phyloP scores from a whole-genome alignment of 495 filamentous ascomycete species.

The Lineolata rhizophorae region DNA sequence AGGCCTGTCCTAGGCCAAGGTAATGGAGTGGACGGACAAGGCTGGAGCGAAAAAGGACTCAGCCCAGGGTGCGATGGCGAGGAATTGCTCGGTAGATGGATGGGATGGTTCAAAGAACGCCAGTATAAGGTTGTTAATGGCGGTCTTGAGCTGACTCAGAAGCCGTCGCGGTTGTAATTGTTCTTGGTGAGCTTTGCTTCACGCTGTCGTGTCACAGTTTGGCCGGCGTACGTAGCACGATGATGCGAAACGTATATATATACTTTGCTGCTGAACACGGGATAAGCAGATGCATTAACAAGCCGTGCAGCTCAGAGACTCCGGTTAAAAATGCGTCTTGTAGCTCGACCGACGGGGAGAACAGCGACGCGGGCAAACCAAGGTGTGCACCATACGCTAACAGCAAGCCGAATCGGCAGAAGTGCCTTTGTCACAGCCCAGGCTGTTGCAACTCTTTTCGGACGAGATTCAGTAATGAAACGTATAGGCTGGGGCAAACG shows the following conservation, averaged over 20 bases:
- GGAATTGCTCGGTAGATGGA: slow-evolving; percentile 48
- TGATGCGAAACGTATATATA: no score
- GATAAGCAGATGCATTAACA: no score
- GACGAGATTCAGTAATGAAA: slow-evolving; percentile 18
- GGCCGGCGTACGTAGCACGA: no score
- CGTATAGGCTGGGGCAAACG: no score
- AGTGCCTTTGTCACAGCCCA: slow-evolving; percentile 75
- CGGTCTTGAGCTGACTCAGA: no score
- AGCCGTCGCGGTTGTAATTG: no score
- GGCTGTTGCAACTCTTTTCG: slow-evolving; percentile 60
- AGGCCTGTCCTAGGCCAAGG: slow-evolving; percentile 27
- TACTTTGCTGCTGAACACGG: no score
- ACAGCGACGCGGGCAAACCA: slow-evolving; percentile 68
- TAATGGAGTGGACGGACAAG: slow-evolving; percentile 16
- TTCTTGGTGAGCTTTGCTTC: no score
- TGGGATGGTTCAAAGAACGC: slow-evolving; percentile 49
- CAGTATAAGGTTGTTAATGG: slow-evolving; percentile 45
- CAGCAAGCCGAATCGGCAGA: slow-evolving; percentile 47
- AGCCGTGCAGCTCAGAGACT: no score
- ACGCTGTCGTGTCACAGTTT: no score
- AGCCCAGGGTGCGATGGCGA: slow-evolving; percentile 47
- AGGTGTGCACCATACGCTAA: slow-evolving; percentile 74
- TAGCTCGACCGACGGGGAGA: slow-evolving; percentile 3
- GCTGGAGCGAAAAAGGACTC: slow-evolving; percentile 37
- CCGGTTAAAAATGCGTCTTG: no score